A percentile compares a stretch with the other conserved stretches of the same genome.
Evolutionary conservation across 2,329 filamentous ascomycete genomes (phyloP).

Genomic region (Rhynchosporium secalis): DNA sequence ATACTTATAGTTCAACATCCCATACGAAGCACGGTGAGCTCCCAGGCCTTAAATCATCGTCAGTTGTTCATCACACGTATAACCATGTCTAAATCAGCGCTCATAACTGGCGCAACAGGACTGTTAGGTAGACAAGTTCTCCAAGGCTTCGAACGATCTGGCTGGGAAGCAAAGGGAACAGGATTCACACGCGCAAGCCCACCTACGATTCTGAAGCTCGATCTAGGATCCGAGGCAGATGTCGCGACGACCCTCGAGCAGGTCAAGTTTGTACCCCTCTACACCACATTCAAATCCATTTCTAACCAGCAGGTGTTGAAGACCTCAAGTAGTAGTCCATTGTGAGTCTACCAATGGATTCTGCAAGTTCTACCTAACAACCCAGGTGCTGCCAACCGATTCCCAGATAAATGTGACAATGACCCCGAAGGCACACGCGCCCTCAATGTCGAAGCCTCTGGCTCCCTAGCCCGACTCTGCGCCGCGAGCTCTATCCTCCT

Average conservation of each 20-base stretch:
- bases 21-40: background rate
- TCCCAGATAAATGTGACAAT: slow-evolving; percentile 80
- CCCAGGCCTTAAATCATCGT: slow-evolving; percentile 43
- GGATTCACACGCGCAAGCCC: slow-evolving; percentile 74
- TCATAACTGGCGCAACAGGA: slow-evolving; percentile 84
- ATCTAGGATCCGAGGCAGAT: slow-evolving; percentile 42
- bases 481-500: slow-evolving; percentile 61
- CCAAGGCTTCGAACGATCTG: slow-evolving; percentile 63
- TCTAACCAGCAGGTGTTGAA: slow-evolving; percentile 41
- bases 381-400: slow-evolving; percentile 80
- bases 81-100: slow-evolving; percentile 51
- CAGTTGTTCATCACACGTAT: slow-evolving; percentile 27
- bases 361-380: slow-evolving; percentile 16
- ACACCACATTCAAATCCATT: slow-evolving; percentile 12
- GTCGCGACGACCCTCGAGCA: slow-evolving; percentile 53
- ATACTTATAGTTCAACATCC: background rate
- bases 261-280: slow-evolving; percentile 49
- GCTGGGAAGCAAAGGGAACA: slow-evolving; percentile 72
- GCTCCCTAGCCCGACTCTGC: slow-evolving; percentile 65
- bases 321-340: slow-evolving; percentile 77
- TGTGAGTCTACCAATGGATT: slow-evolving; percentile 52
- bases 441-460: slow-evolving; percentile 73
- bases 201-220: slow-evolving; percentile 56
- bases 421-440: slow-evolving; percentile 73
- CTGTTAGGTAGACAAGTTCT: slow-evolving; percentile 79